Evolutionary conservation across 169 alveolate genomes (phyloP).

Genomic region (Cryptosporidium andersoni): DNA sequence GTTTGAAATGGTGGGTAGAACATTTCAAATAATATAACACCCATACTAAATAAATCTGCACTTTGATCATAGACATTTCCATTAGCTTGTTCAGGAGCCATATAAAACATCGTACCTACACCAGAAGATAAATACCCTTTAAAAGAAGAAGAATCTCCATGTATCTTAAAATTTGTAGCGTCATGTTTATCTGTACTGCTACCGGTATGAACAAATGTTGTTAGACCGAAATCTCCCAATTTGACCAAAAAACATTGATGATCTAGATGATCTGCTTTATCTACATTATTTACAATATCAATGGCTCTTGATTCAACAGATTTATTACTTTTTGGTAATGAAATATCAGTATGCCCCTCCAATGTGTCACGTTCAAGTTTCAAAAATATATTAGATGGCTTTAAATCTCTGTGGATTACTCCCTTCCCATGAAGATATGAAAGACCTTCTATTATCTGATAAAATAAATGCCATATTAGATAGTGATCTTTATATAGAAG

Average conservation of each 20-base stretch:
- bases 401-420: conserved; percentile 83
- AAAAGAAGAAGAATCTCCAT: conserved; percentile 38
- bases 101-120: conserved; percentile 84
- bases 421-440: conserved; percentile 84
- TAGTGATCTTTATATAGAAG: conserved; percentile 76
- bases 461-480: conserved; percentile 78
- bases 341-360: too few species aligned
- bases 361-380: conserved; percentile 77
- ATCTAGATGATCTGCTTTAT: neutral
- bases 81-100: conserved; percentile 84
- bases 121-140: conserved; percentile 53
- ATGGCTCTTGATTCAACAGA: too few species aligned
- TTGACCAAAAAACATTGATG: conserved; percentile 73
- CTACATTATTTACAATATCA: too few species aligned
- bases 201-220: conserved; percentile 77
- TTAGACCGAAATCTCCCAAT: conserved; percentile 85
- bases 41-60: conserved; percentile 83
- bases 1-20: conserved; percentile 82
- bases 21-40: conserved; percentile 87
- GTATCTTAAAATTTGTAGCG: conserved; percentile 6
- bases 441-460: conserved; percentile 84
- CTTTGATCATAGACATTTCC: conserved; percentile 82
- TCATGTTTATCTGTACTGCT: neutral
- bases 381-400: conserved; percentile 84
- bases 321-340: too few species aligned